Evolutionary conservation across 495 filamentous ascomycete genomes (phyloP), one percentile per base, ranked within the genome.

Genomic region (Penicillium ucsense): DNA sequence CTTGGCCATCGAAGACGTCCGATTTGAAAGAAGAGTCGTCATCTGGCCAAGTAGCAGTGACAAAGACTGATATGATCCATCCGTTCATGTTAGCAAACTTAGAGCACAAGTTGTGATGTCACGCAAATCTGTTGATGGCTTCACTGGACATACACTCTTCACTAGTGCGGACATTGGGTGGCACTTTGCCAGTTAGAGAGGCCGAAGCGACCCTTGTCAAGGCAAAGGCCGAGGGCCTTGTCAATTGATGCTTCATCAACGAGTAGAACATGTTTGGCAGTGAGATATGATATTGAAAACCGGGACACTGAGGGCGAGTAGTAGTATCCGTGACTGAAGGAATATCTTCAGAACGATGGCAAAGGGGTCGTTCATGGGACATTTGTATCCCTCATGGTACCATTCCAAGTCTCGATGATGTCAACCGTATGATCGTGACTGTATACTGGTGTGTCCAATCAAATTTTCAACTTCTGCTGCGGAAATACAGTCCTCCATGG

Each of bases 41-140:
- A 46, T 57, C 54, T 8, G 54, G 54, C 35, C 51, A 53, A 3
- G 54, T 47, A 10, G 54, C 51, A 28, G 31, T 43, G 5, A 56
- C n/a, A 41, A 35, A 56, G 35, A 50, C 54, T 56, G 11, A 6
- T 20, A 20, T 20, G 20, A 20, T 20, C 20, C 20, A 20, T 2
- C 20, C 20, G 20, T 20, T 20, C 20, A 2, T 20, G 20, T 20
- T 20, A 20, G 20, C 20, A 10, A 8, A 1, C 12, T 9, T 2
- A 40, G 8, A 10, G 8, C 29, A 8, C 44, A 6, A 43, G 34
- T 42, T 4, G 11, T 1, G 10, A 12, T 34, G 6, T 10, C 10
- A 6, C 12, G 8, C 7, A 33, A 6, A 29, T 4, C 27, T 10
- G n/a, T 3, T 8, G 12, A 8, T 6, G 2, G 38, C n/a, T 35